phyloP scores from a whole-genome alignment of 768 basidiomycete species.

The Naganishia vaughanmartiniae region DNA sequence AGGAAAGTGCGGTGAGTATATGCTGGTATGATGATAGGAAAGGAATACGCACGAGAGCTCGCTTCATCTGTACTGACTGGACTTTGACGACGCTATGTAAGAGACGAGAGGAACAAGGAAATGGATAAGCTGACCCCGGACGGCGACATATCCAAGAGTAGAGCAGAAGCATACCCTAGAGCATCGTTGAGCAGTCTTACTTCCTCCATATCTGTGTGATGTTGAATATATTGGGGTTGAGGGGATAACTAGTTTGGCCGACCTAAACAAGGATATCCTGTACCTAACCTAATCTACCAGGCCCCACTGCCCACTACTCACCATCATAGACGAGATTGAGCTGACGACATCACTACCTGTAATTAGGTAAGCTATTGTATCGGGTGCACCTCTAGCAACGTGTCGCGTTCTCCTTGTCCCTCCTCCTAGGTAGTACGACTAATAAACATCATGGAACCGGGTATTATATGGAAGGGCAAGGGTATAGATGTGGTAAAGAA shows the following conservation, averaged over 20 bases:
- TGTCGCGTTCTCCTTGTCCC: conserved; percentile 1
- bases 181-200: conserved; percentile 50
- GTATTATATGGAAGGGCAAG: too few relatives aligned
- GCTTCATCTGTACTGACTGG: conserved; percentile 88
- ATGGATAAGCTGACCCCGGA: background rate
- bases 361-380: background rate
- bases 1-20: background rate
- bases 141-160: background rate
- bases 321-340: too few relatives aligned
- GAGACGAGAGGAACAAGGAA: background rate
- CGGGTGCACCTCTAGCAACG: conserved; percentile 2
- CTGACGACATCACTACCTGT: too few relatives aligned
- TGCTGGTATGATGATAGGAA: conserved; percentile 16
- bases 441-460: too few relatives aligned
- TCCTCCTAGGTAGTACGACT: background rate
- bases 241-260: too few relatives aligned
- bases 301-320: too few relatives aligned
- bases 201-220: conserved; percentile 46
- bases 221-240: too few relatives aligned
- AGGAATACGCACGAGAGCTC: conserved; percentile 69
- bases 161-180: conserved; percentile 32
- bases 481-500: too few relatives aligned
- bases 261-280: too few relatives aligned
- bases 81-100: conserved; percentile 47
- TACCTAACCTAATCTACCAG: too few relatives aligned